Evolutionary conservation across 495 filamentous ascomycete species (phyloP), one percentile per base, ranked within the genome.

Genomic region (Neurospora hispaniola): DNA sequence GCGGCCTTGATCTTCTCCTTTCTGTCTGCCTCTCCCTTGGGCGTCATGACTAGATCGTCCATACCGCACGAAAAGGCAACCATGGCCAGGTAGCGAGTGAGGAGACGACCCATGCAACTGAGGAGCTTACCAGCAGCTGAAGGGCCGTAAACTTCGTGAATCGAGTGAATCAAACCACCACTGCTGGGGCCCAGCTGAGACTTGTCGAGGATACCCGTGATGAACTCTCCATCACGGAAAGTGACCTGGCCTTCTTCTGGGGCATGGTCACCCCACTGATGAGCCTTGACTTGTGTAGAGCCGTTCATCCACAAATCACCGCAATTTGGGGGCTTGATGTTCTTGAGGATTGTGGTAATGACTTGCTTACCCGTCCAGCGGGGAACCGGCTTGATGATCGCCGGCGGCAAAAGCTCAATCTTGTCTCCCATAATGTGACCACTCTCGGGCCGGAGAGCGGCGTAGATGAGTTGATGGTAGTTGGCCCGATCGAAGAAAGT

Each of bases 321-420:
- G 74, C 92, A 91, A 73, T 88, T 85, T 10, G 84, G 75, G 0
- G 94, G 96, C 76, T 86, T 88, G 72, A 98, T 94, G 79, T 99
- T 99, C 81, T 92, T 92, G 42, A 99, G 83, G 27, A 99, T 91
- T 0, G 95, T 97, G 16, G 93, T 94, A 73, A 98, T 91, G 18
- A 99, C 85, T 80, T 99, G 96, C 84, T 98, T 99, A 74, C 96
- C 96, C n/a, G 94, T 98, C 96, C 96, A 99, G 68, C 93, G 83
- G 23, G 88, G 86, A 42, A 85, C 86, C 3, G 96, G 96, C 81
- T 94, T 96, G 73, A 93, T 84, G 46, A 97, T 85, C 11, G 94
- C 91, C 9, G 96, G 96, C 12, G 89, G 84, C 2, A 97, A 85
- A 5, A 92, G 89, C 75, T 92, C 85, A 66, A 99, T 93, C 70